phyloP scores from a whole-genome alignment of 2,329 filamentous ascomycete species.

The Trichophyton benhamiae region DNA sequence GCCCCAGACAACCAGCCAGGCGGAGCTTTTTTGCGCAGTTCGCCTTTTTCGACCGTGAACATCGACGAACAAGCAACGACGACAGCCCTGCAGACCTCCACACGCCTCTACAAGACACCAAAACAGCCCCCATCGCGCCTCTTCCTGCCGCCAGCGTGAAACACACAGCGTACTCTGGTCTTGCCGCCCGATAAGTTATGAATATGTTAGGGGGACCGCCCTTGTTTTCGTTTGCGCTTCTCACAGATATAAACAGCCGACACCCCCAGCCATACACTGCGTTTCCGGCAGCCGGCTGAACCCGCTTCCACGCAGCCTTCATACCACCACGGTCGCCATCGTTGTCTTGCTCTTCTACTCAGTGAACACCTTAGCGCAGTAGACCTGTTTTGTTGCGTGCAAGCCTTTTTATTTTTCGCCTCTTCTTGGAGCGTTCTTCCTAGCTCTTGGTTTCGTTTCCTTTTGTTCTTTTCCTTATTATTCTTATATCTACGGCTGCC shows the following conservation, averaged over 20 bases:
- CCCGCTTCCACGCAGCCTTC: background rate
- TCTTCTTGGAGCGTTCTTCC: constrained; percentile 10
- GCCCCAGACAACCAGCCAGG: background rate
- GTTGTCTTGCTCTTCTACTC: background rate
- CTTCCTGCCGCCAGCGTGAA: background rate
- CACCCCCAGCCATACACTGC: background rate
- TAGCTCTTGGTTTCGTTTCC: constrained; percentile 5
- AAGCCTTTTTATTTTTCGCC: constrained; percentile 5
- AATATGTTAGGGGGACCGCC: constrained; percentile 10
- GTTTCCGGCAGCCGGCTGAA: background rate
- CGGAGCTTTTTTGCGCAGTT: no score
- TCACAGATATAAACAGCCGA: background rate
- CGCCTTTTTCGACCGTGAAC: no score
- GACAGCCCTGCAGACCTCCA: background rate
- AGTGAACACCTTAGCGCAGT: constrained; percentile 1
- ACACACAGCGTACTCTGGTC: background rate
- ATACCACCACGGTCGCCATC: background rate
- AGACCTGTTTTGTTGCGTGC: constrained; percentile 6
- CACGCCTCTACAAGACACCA: background rate
- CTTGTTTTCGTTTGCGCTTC: constrained; percentile 2
- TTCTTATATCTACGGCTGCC: constrained; percentile 30
- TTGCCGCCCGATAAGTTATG: background rate
- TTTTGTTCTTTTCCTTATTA: constrained; percentile 21
- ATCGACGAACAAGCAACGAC: background rate
- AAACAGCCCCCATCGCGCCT: background rate